Evolutionary conservation across 768 basidiomycete genomes (phyloP).

Genomic region (Tephrocybe sp.): DNA sequence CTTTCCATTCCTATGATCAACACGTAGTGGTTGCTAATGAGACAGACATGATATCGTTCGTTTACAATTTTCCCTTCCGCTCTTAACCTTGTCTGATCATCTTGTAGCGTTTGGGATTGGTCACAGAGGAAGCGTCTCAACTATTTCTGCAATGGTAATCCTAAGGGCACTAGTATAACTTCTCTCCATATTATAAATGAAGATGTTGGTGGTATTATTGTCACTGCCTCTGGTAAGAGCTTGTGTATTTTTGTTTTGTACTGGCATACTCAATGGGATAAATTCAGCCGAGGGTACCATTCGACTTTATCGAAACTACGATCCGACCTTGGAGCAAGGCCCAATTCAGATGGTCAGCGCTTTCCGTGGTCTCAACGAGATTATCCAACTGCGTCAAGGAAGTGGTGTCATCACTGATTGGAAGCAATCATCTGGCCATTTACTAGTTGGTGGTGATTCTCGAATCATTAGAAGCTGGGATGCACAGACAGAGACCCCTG

Average conservation of each 20-base stretch:
- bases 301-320: conserved; percentile 91
- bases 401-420: conserved; percentile 88
- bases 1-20: conserved; percentile 90
- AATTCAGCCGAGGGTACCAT: conserved; percentile 83
- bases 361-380: conserved; percentile 84
- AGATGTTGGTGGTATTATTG: conserved; percentile 86
- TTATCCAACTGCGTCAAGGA: conserved; percentile 71
- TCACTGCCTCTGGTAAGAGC: conserved; percentile 78
- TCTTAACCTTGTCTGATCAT: conserved; percentile 3
- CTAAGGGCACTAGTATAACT: conserved; percentile 78
- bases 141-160: conserved; percentile 88
- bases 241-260: not conserved
- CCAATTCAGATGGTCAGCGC: conserved; percentile 91
- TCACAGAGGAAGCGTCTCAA: conserved; percentile 72
- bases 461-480: conserved; percentile 92
- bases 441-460: conserved; percentile 91
- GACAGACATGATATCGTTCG: conserved; percentile 78
- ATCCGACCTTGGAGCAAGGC: conserved; percentile 64
- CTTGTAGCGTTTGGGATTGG: conserved; percentile 91
- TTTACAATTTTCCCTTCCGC: conserved; percentile 3
- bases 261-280: not conserved
- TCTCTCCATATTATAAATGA: conserved; percentile 93
- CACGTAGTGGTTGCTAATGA: conserved; percentile 87
- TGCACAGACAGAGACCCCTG: conserved; percentile 80
- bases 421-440: conserved; percentile 83